These are phyloP conservation scores for Lepidium africanum DNA, from an alignment of 345 rosid species.

Conservation along the genomic window DNA sequence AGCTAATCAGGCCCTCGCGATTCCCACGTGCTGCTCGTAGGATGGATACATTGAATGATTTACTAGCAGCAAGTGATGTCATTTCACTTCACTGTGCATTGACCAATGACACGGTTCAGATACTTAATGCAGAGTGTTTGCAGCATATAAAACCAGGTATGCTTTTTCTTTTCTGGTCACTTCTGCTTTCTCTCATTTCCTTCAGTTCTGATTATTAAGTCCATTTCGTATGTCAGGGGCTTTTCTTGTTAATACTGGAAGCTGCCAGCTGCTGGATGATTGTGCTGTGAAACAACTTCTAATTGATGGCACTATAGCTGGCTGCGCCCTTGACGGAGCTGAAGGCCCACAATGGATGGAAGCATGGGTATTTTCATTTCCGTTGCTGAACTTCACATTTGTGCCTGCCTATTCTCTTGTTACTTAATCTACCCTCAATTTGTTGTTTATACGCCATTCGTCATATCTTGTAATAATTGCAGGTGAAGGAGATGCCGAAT, in stretches of 20 bases:
- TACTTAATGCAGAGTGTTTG: constrained; percentile 87
- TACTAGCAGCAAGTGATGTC: constrained; percentile 91
- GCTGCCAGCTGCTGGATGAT: constrained; percentile 92
- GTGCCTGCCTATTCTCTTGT: not conserved
- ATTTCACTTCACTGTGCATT: constrained; percentile 88
- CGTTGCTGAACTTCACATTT: not conserved
- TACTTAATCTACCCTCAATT: not conserved
- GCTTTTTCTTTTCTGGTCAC: not conserved
- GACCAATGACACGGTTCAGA: constrained; percentile 88
- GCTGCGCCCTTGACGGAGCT: constrained; percentile 96
- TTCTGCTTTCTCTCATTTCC: constrained; percentile 1
- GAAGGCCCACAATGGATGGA: constrained; percentile 99
- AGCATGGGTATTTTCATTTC: constrained; percentile 75
- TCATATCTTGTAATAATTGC: not conserved
- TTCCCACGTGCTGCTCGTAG: constrained; percentile 94
- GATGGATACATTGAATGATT: constrained; percentile 96
- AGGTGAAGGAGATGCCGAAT: constrained; percentile 99
- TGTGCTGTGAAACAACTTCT: constrained; percentile 88
- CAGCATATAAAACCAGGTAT: constrained; percentile 96
- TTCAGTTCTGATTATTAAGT: not conserved
- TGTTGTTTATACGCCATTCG: not conserved
- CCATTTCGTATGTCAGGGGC: constrained; percentile 48
- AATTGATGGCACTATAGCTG: constrained; percentile 92
- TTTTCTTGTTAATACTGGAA: constrained; percentile 93
- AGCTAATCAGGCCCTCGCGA: constrained; percentile 41